phyloP scores from a whole-genome alignment of 176 grass and related monocot genomes.

The Juncus effusus region DNA sequence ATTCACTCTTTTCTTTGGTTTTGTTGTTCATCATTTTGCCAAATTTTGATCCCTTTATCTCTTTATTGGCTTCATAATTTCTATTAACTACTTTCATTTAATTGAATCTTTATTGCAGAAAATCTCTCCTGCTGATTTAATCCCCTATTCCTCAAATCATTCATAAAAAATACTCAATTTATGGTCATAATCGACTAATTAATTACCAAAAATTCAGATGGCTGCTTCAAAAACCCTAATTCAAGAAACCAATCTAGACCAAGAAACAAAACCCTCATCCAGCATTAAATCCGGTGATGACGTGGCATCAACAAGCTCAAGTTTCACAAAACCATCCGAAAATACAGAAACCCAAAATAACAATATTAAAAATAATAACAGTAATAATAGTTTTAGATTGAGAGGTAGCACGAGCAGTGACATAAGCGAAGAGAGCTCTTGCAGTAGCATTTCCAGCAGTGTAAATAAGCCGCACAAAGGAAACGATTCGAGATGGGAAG shows the following conservation, averaged over 20 bases:
- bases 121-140: background rate
- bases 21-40: background rate
- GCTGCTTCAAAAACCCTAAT: conserved; percentile 39
- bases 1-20: no score
- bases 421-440: conserved; percentile 68
- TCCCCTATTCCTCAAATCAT: background rate
- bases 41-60: background rate
- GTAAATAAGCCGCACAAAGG: conserved; percentile 70
- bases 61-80: background rate
- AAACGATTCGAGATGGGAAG: conserved; percentile 72
- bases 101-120: conserved; percentile 9
- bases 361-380: conserved; percentile 28
- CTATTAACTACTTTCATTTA: conserved; percentile 14
- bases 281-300: conserved; percentile 19
- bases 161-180: conserved; percentile 5
- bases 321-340: conserved; percentile 31
- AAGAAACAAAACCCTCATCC: conserved; percentile 46
- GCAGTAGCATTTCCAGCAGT: conserved; percentile 54
- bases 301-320: conserved; percentile 32
- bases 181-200: background rate
- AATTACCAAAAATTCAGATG: conserved; percentile 17
- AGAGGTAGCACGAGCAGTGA: conserved; percentile 56
- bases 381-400: conserved; percentile 43
- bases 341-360: conserved; percentile 28
- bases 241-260: conserved; percentile 30